Conservation (phyloP, 805 yeast species). For the Barnettozyma populi region DNA sequence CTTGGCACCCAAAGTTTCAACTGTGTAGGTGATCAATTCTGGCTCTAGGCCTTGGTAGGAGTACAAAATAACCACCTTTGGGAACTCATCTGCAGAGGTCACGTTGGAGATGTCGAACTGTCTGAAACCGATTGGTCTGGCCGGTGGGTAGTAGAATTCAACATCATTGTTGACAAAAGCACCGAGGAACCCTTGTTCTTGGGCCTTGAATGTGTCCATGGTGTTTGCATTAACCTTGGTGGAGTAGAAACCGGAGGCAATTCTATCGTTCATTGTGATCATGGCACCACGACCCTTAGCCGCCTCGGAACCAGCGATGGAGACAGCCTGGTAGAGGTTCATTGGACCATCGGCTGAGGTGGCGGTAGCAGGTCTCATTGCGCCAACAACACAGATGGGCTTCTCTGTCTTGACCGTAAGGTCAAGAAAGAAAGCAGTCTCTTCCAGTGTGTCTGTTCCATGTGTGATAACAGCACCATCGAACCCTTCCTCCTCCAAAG, state of each 20-base stretch:
- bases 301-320: constrained; percentile 46
- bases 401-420: constrained; percentile 33
- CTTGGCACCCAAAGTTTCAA: constrained; percentile 37
- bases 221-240: constrained; percentile 69
- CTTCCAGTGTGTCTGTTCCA: constrained; percentile 69
- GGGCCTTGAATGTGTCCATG: constrained; percentile 57
- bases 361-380: constrained; percentile 70
- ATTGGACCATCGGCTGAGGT: constrained; percentile 69
- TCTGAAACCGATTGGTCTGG: constrained; percentile 35
- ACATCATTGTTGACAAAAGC: constrained; percentile 61
- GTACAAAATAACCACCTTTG: constrained; percentile 48
- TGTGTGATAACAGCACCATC: constrained; percentile 64
- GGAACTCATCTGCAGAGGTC: constrained; percentile 19
- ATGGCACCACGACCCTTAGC: constrained; percentile 57
- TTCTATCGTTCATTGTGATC: constrained; percentile 60
- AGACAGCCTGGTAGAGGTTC: constrained; percentile 65
- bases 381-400: constrained; percentile 40
- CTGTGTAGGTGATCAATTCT: constrained; percentile 39
- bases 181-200: constrained; percentile 65
- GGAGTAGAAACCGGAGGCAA: constrained; percentile 61
- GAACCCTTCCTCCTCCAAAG: constrained; percentile 33
- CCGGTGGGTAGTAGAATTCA: constrained; percentile 57
- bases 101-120: constrained; percentile 30
- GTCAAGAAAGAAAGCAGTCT: constrained; percentile 60
- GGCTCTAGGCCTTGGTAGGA: constrained; percentile 55